Conservation (phyloP, 768 basidiomycete genomes). For the Suillus subalutaceus region DNA sequence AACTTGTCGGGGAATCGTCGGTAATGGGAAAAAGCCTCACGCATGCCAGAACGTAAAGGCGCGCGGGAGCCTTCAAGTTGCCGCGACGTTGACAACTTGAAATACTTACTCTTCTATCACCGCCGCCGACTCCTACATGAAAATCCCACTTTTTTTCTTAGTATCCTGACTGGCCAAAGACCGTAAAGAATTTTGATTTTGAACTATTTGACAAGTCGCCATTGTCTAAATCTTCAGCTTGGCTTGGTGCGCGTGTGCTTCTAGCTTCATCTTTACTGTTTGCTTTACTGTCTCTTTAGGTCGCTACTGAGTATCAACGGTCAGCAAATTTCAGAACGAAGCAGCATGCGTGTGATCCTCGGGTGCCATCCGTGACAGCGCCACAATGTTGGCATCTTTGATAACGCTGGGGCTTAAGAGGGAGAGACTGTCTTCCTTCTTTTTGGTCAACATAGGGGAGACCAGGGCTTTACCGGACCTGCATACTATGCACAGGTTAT, state of each 20-base stretch:
- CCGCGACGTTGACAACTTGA: neutral
- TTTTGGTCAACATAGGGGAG: neutral
- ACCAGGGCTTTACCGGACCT: neutral
- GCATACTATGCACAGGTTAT: neutral
- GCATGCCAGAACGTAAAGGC: neutral
- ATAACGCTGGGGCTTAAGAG: neutral
- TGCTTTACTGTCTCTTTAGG: neutral
- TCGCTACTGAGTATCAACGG: neutral
- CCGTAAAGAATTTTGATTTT: neutral
- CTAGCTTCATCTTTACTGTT: neutral
- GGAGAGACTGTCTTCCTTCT: neutral
- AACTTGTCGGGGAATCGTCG: neutral
- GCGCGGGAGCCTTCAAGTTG: neutral
- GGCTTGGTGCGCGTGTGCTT: neutral
- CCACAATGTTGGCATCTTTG: constrained; percentile 4
- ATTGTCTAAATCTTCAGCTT: neutral
- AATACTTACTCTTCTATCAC: neutral
- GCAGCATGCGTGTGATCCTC: neutral
- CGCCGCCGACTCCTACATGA: neutral
- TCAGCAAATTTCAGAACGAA: neutral
- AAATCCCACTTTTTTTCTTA: neutral
- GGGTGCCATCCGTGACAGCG: neutral
- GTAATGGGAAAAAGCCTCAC: constrained; percentile 1
- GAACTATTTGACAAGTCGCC: neutral
- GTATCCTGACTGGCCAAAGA: neutral